Conservation (phyloP, 768 basidiomycete genomes). For the Xerocomellus intermedius region DNA sequence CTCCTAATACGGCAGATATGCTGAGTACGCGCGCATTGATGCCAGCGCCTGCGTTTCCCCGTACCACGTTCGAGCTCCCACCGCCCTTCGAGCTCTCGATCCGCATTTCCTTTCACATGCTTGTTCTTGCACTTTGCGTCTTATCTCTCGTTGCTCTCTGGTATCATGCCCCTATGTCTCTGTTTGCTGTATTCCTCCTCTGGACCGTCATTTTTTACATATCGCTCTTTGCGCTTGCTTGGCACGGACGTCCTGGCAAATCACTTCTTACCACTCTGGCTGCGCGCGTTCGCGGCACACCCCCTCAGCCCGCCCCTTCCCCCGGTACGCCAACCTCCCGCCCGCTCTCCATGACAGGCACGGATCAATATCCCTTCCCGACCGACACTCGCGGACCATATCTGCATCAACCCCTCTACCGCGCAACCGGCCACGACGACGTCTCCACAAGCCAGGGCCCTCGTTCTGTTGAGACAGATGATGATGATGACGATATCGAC, state of each 20-base stretch:
- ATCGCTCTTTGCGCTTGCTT: conserved; percentile 51
- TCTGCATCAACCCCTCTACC: conserved; percentile 62
- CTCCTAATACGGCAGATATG: conserved; percentile 53
- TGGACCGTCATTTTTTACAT: conserved; percentile 62
- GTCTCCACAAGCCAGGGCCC: conserved; percentile 39
- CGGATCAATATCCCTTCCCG: conserved; percentile 46
- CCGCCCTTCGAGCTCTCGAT: conserved; percentile 37
- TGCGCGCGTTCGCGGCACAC: conserved; percentile 40
- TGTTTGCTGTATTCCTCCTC: conserved; percentile 63
- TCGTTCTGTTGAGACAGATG: conserved; percentile 53
- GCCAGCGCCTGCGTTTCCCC: conserved; percentile 27
- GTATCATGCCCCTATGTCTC: conserved; percentile 49
- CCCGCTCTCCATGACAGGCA: conserved; percentile 39
- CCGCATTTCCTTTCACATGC: conserved; percentile 54
- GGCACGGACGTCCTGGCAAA: conserved; percentile 53
- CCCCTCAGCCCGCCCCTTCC: conserved; percentile 31
- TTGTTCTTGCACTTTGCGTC: conserved; percentile 57
- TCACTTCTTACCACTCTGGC: conserved; percentile 56
- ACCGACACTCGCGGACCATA: conserved; percentile 58
- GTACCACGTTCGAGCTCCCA: conserved; percentile 33
- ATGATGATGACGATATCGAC: conserved; percentile 69
- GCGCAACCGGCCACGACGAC: conserved; percentile 45
- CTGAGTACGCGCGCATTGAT: conserved; percentile 42
- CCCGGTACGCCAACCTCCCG: conserved; percentile 39
- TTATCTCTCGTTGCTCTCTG: conserved; percentile 60